phyloP scores from a whole-genome alignment of 129 eudicot species.

The Tanacetum coccineum region DNA sequence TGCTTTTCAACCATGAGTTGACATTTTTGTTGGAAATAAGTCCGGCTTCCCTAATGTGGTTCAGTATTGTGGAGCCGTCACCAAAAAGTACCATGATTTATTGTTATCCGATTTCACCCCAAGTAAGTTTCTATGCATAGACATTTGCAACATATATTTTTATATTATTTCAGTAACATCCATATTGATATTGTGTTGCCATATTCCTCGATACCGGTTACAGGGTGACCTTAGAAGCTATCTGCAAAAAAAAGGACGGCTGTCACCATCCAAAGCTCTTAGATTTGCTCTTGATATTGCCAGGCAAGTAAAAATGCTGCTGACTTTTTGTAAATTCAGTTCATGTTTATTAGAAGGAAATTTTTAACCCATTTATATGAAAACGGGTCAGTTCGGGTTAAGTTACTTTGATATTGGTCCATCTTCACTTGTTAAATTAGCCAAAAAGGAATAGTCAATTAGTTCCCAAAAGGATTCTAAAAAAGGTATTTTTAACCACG shows the following conservation, averaged over 20 bases:
- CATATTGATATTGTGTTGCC: no score
- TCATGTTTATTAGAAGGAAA: no score
- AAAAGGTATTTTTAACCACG: neutral
- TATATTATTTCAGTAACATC: no score
- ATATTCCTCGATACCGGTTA: no score
- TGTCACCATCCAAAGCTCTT: slow-evolving; percentile 71
- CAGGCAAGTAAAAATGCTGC: slow-evolving; percentile 74
- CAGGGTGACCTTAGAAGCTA: slow-evolving; percentile 83
- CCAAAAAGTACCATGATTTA: slow-evolving; percentile 97
- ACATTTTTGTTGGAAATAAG: slow-evolving; percentile 84
- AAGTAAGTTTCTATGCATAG: slow-evolving; percentile 60
- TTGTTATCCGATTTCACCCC: slow-evolving; percentile 57
- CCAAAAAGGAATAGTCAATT: no score
- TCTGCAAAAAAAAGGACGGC: slow-evolving; percentile 76
- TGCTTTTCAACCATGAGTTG: slow-evolving; percentile 70
- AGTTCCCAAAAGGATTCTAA: neutral
- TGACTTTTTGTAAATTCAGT: no score
- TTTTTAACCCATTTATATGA: no score
- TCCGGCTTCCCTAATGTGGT: slow-evolving; percentile 91
- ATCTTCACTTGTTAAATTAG: no score
- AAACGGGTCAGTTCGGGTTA: no score
- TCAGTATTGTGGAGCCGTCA: slow-evolving; percentile 97
- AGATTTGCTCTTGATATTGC: slow-evolving; percentile 87
- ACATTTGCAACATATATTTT: neutral
- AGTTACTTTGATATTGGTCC: no score